Evolutionary conservation across 2,329 filamentous ascomycete species (phyloP), one percentile per base, ranked within the genome.

Genomic region (Xylariales sp.): DNA sequence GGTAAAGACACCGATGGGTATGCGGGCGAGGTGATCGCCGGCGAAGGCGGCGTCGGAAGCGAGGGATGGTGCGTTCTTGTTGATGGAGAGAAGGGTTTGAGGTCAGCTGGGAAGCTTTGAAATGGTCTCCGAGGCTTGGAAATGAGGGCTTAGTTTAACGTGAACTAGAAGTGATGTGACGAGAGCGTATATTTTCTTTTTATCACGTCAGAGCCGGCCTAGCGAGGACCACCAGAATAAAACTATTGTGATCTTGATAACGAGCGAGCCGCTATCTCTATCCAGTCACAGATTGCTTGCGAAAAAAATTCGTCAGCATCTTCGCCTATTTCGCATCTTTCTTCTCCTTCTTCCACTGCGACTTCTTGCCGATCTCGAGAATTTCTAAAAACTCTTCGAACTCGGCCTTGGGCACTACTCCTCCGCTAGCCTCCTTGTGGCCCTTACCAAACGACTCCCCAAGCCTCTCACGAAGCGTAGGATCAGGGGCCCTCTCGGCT

Each of bases 51-150:
- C 32, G 76, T 80, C 34, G 93, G 91, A 7, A 92, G 92, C 57
- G 92, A 94, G 75, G 93, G 93, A 0, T 97, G 93, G 92, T 97
- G 93, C 80, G 91, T 97, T 30, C 83, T 97, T 52, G 92, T 97
- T 10, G 93, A 97, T 79, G 93, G 93, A 0, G 92, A 94, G 72
- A 82, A 80, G 76, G 89, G 87, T 1, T 74, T 91, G 74, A 83
- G 82, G 75, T 83, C 79, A 46, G 87, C 84, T 18, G 88, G 86
- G 36, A 89, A 87, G 80, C 76, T 87, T 63, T 75, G 71, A 73
- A 12, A 14, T 8, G 14, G 49, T 34, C 16, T n/a, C 46, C 16
- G 10, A 39, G 30, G 39, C 4, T n/a, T 4, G 30, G 49, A 18
- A 45, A 36, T 28, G 56, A 58, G 18, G 23, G 48, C 18, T n/a